A percentile compares a stretch with the other conserved stretches of the same genome.
Evolutionary conservation across 768 basidiomycete species (phyloP).

Genomic region (Psilocybe subaeruginosa): DNA sequence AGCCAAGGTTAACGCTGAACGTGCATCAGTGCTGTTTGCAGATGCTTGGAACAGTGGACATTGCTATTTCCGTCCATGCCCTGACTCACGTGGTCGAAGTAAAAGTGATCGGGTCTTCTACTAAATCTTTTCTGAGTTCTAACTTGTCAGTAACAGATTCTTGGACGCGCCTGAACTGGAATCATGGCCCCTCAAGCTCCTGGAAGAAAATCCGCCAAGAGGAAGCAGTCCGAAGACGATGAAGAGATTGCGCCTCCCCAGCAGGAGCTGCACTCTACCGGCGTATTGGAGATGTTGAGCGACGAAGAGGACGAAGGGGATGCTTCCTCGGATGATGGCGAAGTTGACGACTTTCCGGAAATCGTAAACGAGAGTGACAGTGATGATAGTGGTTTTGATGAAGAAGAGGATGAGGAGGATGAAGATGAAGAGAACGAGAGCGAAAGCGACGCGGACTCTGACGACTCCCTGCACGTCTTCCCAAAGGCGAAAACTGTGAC

Average conservation of each 20-base stretch:
- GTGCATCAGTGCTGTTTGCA: constrained; percentile 15
- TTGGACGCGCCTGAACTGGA: constrained; percentile 1
- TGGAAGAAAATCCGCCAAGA: constrained; percentile 51
- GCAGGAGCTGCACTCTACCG: constrained; percentile 38
- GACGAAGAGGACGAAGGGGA: constrained; percentile 65
- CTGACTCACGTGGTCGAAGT: constrained; percentile 16
- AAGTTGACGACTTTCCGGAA: constrained; percentile 76
- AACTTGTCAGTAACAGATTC: constrained; percentile 7
- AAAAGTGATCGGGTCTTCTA: constrained; percentile 22
- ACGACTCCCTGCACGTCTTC: constrained; percentile 54
- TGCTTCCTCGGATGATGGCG: constrained; percentile 55
- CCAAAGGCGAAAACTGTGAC: constrained; percentile 71
- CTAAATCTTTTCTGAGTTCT: constrained; percentile 24
- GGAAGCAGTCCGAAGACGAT: constrained; percentile 51
- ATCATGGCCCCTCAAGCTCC: constrained; percentile 22
- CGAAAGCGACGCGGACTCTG: constrained; percentile 40
- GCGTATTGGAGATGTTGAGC: constrained; percentile 70
- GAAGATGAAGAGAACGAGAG: constrained; percentile 46
- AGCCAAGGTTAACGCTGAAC: constrained; percentile 11
- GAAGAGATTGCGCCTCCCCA: constrained; percentile 32
- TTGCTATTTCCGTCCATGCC: constrained; percentile 7
- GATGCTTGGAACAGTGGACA: constrained; percentile 10
- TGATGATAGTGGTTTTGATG: constrained; percentile 42
- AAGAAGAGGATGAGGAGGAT: constrained; percentile 36
- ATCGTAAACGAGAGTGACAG: constrained; percentile 60